Evolutionary conservation across 257 asterid species (phyloP).

Genomic region (Apocynum venetum): DNA sequence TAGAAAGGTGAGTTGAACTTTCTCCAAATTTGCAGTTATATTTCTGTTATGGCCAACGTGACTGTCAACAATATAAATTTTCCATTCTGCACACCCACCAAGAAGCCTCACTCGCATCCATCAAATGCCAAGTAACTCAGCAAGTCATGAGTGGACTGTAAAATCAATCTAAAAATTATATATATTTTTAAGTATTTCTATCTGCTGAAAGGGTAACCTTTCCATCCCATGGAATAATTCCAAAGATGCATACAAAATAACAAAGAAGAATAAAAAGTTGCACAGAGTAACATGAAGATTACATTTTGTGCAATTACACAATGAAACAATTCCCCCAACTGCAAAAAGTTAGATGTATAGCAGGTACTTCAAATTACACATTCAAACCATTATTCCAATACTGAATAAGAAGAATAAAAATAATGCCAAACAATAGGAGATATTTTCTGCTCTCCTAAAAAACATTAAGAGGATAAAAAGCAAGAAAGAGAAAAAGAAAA

Average conservation of each 20-base stretch:
- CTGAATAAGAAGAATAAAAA: background rate
- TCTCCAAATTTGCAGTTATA: background rate
- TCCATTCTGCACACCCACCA: background rate
- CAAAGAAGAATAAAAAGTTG: background rate
- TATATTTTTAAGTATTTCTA: background rate
- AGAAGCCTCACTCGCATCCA: background rate
- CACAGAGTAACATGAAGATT: background rate
- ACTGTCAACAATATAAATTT: background rate
- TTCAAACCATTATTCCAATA: background rate
- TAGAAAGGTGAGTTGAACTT: background rate
- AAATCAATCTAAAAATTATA: background rate
- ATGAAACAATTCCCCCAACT: background rate
- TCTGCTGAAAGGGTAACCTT: background rate
- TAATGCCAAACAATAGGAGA: background rate
- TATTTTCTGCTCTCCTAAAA: background rate
- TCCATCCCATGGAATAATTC: background rate
- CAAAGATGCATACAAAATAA: background rate
- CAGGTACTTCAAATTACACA: background rate
- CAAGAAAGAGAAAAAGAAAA: background rate
- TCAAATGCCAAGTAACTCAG: conserved; percentile 1
- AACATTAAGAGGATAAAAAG: background rate
- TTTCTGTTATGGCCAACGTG: background rate
- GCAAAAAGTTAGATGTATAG: background rate
- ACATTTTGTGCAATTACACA: background rate
- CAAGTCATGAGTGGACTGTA: background rate